These are phyloP conservation scores for Eucalyptus polyanthemos DNA, from an alignment of 345 rosid genomes.

Conservation along the genomic window DNA sequence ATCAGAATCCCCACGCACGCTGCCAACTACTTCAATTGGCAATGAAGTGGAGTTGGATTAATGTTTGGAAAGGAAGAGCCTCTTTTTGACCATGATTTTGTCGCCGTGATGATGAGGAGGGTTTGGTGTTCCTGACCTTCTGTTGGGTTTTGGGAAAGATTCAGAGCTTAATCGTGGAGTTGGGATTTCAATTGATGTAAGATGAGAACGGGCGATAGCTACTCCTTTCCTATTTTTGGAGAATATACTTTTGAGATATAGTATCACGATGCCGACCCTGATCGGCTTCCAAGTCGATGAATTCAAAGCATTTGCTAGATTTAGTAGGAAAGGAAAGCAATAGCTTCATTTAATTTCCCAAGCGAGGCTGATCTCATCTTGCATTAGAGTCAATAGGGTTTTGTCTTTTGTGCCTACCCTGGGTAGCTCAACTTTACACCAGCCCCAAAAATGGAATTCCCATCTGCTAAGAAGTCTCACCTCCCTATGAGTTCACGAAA, in stretches of 20 bases:
- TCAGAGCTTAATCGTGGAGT: neutral
- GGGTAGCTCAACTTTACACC: neutral
- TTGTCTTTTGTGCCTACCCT: neutral
- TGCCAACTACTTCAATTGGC: neutral
- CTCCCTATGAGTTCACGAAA: neutral
- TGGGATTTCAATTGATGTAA: neutral
- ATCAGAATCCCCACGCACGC: neutral
- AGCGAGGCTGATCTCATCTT: neutral
- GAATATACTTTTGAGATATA: neutral
- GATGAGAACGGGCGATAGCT: neutral
- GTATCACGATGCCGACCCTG: neutral
- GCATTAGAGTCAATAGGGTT: neutral
- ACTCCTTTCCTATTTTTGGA: neutral
- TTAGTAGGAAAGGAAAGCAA: neutral
- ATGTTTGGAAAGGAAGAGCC: neutral
- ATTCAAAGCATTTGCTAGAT: neutral
- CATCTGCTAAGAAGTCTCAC: neutral
- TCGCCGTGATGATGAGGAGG: neutral
- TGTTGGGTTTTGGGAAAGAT: neutral
- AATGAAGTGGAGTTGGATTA: neutral
- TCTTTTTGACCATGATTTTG: neutral
- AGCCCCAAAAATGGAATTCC: neutral
- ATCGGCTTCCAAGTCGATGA: no score
- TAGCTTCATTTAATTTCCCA: neutral
- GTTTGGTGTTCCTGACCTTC: neutral